Base-by-base conservation (phyloP, 345 rosid species). In the Sapria himalayana region DNA sequence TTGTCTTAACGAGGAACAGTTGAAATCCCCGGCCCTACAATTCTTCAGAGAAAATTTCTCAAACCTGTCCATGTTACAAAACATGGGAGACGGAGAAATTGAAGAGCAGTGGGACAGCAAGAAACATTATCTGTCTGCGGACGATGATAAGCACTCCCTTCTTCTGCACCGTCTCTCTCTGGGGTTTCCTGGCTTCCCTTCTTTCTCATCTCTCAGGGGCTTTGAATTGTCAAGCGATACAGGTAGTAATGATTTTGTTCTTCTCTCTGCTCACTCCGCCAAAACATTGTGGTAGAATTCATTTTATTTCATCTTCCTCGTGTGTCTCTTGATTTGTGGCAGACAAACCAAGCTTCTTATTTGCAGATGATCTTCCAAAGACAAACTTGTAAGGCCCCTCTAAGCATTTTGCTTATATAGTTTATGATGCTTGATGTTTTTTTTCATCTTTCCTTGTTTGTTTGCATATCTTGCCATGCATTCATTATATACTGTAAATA, bases 41-140 rank as follows among this genome's bases (percentile, higher is more conserved):
- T 72, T 82, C 52, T 72, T 86, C 42, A 57, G 49, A 33, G 91
- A 74, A 53, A 72, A 63, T 23, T 72, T 72, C 51, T 73, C 93
- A 1, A 66, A 61, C 48, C 22, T 81, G 25, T 55, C 70, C 1
- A 20, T 78, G 4, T 40, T 38, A 13, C 56, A 43, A 55, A 64
- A 59, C 50, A 56, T 53, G 22, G 72, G 61, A 43, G 62, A 29
- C 49, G 85, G 85, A n/a, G 41, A 56, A 31, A 50, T 76, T 13
- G 74, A 76, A 46, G 55, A 73, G 43, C 55, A 54, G 5, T 63
- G 66, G 77, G 66, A 67, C 15, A 66, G 59, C 17, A 20, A 37
- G 27, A 59, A 41, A 15, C 72, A 56, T 29, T 54, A 62, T 46
- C 14, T 46, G 8, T 64, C 43, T 2, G 17, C 37, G 51, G 56